Conservation (phyloP, 139 green algal species). For the Haematococcus lacustris region DNA sequence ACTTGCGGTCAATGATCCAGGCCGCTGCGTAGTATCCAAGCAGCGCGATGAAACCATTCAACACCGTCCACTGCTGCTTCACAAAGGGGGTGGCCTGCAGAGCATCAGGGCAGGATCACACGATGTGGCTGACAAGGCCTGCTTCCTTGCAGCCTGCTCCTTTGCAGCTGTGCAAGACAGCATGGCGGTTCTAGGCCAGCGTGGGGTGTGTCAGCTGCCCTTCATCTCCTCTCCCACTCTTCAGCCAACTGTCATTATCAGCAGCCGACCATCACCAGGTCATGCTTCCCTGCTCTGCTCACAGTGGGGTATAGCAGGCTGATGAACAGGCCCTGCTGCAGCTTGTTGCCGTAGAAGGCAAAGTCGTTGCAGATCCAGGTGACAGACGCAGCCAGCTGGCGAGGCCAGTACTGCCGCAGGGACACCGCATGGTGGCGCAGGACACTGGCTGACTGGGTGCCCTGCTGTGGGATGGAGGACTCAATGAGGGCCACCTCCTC, state of each 20-base stretch:
- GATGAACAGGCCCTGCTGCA: constrained; percentile 59
- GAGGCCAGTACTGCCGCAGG: background rate
- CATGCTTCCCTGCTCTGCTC: background rate
- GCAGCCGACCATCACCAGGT: too few species aligned
- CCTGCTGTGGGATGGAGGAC: background rate
- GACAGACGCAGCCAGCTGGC: constrained; percentile 5
- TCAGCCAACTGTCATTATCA: too few species aligned
- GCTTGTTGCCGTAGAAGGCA: constrained; percentile 71
- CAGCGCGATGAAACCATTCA: constrained; percentile 62
- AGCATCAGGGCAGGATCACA: too few species aligned
- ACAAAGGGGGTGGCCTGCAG: constrained; percentile 11
- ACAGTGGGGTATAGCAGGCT: constrained; percentile 28
- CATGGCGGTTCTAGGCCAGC: too few species aligned
- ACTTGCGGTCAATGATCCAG: constrained; percentile 49
- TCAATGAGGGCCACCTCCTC: constrained; percentile 4
- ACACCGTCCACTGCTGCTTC: constrained; percentile 51
- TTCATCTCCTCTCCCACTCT: too few species aligned
- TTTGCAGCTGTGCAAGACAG: too few species aligned
- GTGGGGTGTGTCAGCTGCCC: too few species aligned
- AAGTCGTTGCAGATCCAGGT: constrained; percentile 37
- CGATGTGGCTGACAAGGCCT: too few species aligned
- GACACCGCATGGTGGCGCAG: background rate
- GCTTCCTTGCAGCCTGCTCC: too few species aligned
- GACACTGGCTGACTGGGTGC: background rate
- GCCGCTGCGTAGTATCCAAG: constrained; percentile 62